These are phyloP conservation scores for Aurantiochytrium sp. DNA, from an alignment of 108 stramenopile genomes.

Conservation along the genomic window DNA sequence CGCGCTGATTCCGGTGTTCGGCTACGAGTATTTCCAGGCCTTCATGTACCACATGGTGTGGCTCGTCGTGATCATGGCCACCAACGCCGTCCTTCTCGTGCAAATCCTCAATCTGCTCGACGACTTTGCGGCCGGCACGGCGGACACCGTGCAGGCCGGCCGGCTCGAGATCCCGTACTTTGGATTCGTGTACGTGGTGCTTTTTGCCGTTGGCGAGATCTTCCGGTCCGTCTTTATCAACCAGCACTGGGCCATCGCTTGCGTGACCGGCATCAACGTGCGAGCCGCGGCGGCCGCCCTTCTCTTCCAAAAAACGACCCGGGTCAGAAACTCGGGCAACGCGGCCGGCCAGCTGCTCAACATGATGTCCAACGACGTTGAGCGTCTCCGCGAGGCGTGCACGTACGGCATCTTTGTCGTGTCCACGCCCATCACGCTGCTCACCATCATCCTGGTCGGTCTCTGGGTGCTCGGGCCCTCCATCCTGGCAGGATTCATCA, in stretches of 20 bases:
- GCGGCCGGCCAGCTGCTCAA: not conserved
- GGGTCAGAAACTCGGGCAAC: not conserved
- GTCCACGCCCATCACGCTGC: not conserved
- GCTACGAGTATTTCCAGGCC: not conserved
- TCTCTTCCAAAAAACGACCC: not conserved
- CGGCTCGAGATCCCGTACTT: not conserved
- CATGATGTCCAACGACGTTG: not conserved
- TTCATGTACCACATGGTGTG: constrained; percentile 22
- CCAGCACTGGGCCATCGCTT: not conserved
- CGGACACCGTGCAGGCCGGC: not conserved
- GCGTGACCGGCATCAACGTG: not conserved
- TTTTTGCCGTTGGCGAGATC: not conserved
- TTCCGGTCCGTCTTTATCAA: not conserved
- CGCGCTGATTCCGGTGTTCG: not conserved
- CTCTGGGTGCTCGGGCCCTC: not conserved
- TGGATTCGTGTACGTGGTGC: not conserved
- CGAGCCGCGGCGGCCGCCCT: not conserved
- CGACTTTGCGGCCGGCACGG: not conserved
- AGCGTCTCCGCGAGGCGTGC: constrained; percentile 1
- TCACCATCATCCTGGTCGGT: not conserved
- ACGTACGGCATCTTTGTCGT: constrained; percentile 9
- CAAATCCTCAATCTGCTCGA: not conserved
- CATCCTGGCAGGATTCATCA: not conserved
- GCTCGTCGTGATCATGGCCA: not conserved
- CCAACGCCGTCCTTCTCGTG: constrained; percentile 11